phyloP scores from a whole-genome alignment of 345 rosid species.

The Geranium rotundifolium region DNA sequence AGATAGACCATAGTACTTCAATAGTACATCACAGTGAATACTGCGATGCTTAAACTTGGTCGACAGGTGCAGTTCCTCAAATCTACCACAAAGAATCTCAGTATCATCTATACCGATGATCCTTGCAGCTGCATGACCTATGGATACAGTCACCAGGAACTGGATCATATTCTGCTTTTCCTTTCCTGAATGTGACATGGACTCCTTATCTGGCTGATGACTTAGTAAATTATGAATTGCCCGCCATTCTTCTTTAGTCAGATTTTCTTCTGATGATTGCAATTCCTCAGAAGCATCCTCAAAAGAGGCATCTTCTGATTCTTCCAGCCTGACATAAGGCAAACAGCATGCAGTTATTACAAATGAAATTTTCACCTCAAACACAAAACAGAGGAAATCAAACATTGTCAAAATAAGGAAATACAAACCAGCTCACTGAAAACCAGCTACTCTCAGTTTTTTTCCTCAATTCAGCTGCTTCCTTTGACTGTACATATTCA shows the following conservation, averaged over 20 bases:
- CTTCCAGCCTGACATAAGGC: constrained; percentile 39
- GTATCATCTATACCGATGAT: constrained; percentile 50
- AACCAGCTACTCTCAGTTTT: constrained; percentile 77
- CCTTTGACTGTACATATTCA: constrained; percentile 81
- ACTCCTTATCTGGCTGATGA: constrained; percentile 78
- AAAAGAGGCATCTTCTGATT: constrained; percentile 41
- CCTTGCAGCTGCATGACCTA: constrained; percentile 82
- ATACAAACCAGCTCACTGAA: constrained; percentile 63
- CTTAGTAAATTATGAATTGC: constrained; percentile 83
- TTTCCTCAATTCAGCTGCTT: constrained; percentile 80
- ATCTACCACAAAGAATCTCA: constrained; percentile 85
- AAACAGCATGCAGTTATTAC: constrained; percentile 13
- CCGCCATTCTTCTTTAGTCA: constrained; percentile 96
- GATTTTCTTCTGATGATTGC: constrained; percentile 41
- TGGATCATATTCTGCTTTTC: constrained; percentile 79
- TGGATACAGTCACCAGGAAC: constrained; percentile 62
- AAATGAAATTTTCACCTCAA: not conserved
- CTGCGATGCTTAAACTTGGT: constrained; percentile 71
- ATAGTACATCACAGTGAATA: constrained; percentile 58
- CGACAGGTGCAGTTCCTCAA: constrained; percentile 76
- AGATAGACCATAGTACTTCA: constrained; percentile 88
- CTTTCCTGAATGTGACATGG: constrained; percentile 46
- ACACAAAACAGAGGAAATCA: not conserved
- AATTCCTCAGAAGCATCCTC: constrained; percentile 39
- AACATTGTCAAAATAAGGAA: not conserved